Conservation (phyloP, 805 yeast species). For the Kodamaea nitidulidarum region DNA sequence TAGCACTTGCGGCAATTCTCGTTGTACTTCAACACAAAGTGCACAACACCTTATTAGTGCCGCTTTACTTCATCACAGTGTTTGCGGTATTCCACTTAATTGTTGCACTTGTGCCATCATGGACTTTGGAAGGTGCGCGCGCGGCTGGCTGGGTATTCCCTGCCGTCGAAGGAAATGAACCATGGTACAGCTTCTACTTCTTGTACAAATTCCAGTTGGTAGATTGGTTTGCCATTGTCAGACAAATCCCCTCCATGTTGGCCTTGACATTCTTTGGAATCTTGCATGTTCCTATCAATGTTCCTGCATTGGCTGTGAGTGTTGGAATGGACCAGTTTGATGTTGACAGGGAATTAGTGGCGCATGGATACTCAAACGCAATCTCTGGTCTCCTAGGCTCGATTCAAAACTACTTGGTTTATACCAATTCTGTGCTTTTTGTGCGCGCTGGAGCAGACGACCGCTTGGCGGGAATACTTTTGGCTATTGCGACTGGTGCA, state of each 20-base stretch:
- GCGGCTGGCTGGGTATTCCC: conserved; percentile 81
- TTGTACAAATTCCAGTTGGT: conserved; percentile 66
- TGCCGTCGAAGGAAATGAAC: conserved; percentile 58
- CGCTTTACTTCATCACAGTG: conserved; percentile 70
- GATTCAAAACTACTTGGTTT: conserved; percentile 91
- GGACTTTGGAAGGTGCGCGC: conserved; percentile 61
- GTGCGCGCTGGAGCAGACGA: conserved; percentile 94
- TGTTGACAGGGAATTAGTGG: conserved; percentile 88
- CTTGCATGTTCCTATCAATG: conserved; percentile 94
- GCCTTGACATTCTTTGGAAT: conserved; percentile 96
- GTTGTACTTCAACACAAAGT: conserved; percentile 52
- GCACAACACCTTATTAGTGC: conserved; percentile 71
- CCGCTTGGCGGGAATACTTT: conserved; percentile 81
- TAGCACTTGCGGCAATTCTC: conserved; percentile 56
- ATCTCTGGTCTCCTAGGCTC: conserved; percentile 81
- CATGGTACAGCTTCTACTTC: conserved; percentile 88
- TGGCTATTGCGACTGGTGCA: conserved; percentile 74
- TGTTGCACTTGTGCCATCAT: conserved; percentile 59
- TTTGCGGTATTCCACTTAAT: conserved; percentile 66
- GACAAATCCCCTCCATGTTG: conserved; percentile 86
- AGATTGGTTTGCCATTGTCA: conserved; percentile 66
- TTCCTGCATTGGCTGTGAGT: conserved; percentile 93
- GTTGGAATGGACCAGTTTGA: conserved; percentile 81
- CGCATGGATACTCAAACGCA: conserved; percentile 90
- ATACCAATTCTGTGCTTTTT: conserved; percentile 88